Evolutionary conservation across 306 rosid genomes (phyloP).

Genomic region (Myrica gale): DNA sequence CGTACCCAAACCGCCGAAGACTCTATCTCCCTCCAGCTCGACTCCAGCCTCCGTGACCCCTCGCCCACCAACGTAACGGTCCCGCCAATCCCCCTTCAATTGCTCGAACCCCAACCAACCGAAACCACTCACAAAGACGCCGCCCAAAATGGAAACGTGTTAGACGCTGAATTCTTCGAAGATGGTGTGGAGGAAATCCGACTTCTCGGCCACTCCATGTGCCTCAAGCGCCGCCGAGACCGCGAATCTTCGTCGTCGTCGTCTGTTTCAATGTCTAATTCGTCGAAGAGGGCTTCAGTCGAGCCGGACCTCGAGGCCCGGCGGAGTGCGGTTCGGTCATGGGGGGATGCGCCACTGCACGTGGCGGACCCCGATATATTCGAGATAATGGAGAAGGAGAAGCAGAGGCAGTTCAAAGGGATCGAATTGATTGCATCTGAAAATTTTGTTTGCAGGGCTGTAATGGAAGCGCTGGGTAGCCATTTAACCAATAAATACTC

Average conservation of each 20-base stretch:
- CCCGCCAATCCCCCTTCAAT: constrained; percentile 66
- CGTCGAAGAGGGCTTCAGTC: constrained; percentile 40
- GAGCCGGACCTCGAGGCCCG: constrained; percentile 61
- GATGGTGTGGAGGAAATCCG: constrained; percentile 76
- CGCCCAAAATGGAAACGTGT: constrained; percentile 28
- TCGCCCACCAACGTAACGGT: constrained; percentile 39
- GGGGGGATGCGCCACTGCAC: constrained; percentile 67
- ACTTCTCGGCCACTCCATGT: constrained; percentile 84
- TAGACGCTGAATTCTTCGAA: constrained; percentile 26
- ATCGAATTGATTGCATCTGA: constrained; percentile 92
- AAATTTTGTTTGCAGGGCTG: constrained; percentile 82
- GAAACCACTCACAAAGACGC: constrained; percentile 6
- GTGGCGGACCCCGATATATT: constrained; percentile 68
- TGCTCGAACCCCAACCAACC: constrained; percentile 56
- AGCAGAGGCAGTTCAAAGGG: constrained; percentile 65
- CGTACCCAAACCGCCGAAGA: constrained; percentile 56
- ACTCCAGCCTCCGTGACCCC: constrained; percentile 53
- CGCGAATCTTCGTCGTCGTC: constrained; percentile 54
- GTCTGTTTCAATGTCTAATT: constrained; percentile 1
- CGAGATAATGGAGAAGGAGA: constrained; percentile 82
- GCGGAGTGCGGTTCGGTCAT: constrained; percentile 50
- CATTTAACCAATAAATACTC: constrained; percentile 89
- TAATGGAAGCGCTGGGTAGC: constrained; percentile 90
- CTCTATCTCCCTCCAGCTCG: constrained; percentile 63
- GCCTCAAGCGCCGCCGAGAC: constrained; percentile 71